A percentile compares a stretch with the other conserved stretches of the same genome.
Evolutionary conservation across 1,139 yeast genomes (phyloP).

Genomic region (Pneumocystis murina): DNA sequence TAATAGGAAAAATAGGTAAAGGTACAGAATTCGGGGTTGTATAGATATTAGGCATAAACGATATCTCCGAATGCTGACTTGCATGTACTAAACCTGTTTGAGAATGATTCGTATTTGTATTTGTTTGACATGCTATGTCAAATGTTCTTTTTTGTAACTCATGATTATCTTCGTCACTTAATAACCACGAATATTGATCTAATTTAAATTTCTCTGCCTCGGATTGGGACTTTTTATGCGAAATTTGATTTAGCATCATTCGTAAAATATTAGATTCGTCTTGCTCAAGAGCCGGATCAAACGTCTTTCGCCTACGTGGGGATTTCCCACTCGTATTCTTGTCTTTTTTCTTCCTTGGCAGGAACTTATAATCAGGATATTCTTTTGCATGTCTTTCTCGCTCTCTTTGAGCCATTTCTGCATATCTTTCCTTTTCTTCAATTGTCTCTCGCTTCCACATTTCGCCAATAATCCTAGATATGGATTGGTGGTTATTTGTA

Average conservation of each 20-base stretch:
- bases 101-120: too few relatives aligned
- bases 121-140: background rate
- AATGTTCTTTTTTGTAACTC: background rate
- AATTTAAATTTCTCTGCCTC: background rate
- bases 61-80: too few relatives aligned
- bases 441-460: conserved; percentile 26
- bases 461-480: conserved; percentile 32
- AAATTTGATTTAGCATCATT: background rate
- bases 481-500: conserved; percentile 29
- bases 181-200: background rate
- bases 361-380: conserved; percentile 12
- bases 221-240: background rate
- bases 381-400: conserved; percentile 6
- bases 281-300: background rate
- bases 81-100: too few relatives aligned
- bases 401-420: conserved; percentile 10
- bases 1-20: background rate
- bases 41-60: background rate
- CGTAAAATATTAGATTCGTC: background rate
- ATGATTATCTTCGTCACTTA: background rate
- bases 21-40: background rate
- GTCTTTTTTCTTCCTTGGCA: conserved; percentile 11
- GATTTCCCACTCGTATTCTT: background rate
- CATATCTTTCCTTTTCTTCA: conserved; percentile 11
- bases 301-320: background rate